phyloP scores from a whole-genome alignment of 2,329 filamentous ascomycete species.

The Ophiocordyceps camponoti-saundersi region DNA sequence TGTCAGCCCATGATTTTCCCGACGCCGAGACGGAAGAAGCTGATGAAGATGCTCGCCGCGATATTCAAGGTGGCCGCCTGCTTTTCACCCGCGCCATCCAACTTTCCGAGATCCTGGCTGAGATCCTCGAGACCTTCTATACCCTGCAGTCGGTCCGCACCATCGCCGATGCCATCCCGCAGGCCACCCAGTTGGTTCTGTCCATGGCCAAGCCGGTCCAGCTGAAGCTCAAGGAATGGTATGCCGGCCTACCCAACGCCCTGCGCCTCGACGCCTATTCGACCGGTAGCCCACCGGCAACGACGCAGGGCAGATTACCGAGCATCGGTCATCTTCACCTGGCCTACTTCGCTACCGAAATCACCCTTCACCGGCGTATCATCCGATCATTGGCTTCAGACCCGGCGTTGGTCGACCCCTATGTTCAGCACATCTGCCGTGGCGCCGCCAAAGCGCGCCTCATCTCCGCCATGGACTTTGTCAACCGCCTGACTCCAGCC shows the following conservation, averaged over 20 bases:
- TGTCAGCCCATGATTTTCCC: constrained; percentile 53
- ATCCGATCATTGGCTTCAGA: constrained; percentile 53
- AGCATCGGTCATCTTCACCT: constrained; percentile 69
- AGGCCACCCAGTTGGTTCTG: constrained; percentile 57
- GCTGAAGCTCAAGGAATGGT: constrained; percentile 71
- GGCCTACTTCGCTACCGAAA: constrained; percentile 86
- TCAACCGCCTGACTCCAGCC: constrained; percentile 73
- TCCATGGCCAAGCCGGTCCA: constrained; percentile 68
- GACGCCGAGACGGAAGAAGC: constrained; percentile 52
- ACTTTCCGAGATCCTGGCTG: constrained; percentile 57
- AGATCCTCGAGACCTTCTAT: constrained; percentile 73
- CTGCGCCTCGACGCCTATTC: constrained; percentile 49
- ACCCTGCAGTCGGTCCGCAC: constrained; percentile 59
- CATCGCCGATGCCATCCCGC: constrained; percentile 46
- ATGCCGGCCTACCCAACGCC: constrained; percentile 44
- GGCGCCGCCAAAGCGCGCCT: constrained; percentile 85
- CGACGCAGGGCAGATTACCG: constrained; percentile 26
- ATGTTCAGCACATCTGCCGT: constrained; percentile 82
- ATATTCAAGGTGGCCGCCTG: constrained; percentile 50
- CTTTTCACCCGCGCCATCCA: constrained; percentile 62
- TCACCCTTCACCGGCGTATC: constrained; percentile 80
- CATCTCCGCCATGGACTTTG: constrained; percentile 94
- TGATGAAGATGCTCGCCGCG: constrained; percentile 42
- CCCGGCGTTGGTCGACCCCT: constrained; percentile 43
- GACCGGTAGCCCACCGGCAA: constrained; percentile 6